phyloP scores from a whole-genome alignment of 495 filamentous ascomycete species.

The Trichoderma parareesei region DNA sequence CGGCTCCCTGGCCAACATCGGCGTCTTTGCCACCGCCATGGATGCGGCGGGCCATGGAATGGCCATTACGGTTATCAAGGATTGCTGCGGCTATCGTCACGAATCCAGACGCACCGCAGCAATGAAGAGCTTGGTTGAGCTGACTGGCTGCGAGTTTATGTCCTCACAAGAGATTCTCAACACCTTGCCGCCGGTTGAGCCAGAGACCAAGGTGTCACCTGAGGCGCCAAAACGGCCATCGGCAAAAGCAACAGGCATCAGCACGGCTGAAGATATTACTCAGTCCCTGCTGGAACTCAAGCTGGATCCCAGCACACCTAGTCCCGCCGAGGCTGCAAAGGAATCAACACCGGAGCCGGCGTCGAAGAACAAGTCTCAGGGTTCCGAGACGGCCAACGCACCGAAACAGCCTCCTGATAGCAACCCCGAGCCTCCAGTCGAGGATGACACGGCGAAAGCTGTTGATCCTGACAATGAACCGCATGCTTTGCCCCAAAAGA shows the following conservation, averaged over 20 bases:
- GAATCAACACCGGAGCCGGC: not conserved
- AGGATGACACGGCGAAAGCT: not conserved
- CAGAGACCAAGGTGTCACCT: not conserved
- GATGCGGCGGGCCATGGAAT: conserved; percentile 86
- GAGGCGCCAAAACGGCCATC: not conserved
- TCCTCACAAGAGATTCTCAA: conserved; percentile 51
- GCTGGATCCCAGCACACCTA: not conserved
- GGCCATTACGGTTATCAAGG: conserved; percentile 73
- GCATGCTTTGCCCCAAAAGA: not conserved
- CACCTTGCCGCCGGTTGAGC: conserved; percentile 14
- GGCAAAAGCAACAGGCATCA: not conserved
- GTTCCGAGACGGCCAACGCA: not conserved
- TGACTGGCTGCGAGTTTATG: conserved; percentile 63
- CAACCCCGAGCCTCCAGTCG: not conserved
- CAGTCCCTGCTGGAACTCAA: conserved; percentile 2
- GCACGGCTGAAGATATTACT: not conserved
- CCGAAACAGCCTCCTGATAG: not conserved
- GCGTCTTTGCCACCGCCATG: conserved; percentile 84
- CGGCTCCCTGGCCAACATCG: conserved; percentile 80
- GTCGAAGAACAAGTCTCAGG: not conserved
- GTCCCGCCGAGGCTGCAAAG: no score
- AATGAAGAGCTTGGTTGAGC: conserved; percentile 64
- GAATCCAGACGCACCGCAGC: conserved; percentile 66
- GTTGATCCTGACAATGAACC: conserved; percentile 1
- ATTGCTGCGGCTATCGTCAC: conserved; percentile 80